Conservation (phyloP, 2,329 filamentous ascomycete genomes). For the Calonectria montana region DNA sequence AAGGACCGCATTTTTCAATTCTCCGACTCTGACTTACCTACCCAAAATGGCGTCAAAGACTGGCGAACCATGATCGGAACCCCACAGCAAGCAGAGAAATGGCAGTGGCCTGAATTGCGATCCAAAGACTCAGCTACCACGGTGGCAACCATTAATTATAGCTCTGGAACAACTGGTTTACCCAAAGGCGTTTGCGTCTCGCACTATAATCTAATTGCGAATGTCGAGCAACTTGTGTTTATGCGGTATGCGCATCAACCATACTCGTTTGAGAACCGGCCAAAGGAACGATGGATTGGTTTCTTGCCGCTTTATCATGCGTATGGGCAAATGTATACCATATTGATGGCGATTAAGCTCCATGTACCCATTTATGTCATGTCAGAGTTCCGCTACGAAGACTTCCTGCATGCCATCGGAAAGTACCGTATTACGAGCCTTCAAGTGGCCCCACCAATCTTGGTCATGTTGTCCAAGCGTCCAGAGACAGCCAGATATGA, state of each 20-base stretch:
- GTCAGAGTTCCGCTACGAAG: slow-evolving; percentile 64
- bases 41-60: slow-evolving; percentile 50
- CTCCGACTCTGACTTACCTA: slow-evolving; percentile 51
- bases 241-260: slow-evolving; percentile 54
- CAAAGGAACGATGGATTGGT: slow-evolving; percentile 62
- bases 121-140: slow-evolving; percentile 48
- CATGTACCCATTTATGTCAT: slow-evolving; percentile 66
- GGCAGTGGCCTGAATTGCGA: slow-evolving; percentile 55
- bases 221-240: slow-evolving; percentile 61
- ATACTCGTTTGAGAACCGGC: slow-evolving; percentile 48
- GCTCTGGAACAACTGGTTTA: slow-evolving; percentile 62
- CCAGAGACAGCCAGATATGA: slow-evolving; percentile 63
- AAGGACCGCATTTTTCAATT: slow-evolving; percentile 59
- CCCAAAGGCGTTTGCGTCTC: slow-evolving; percentile 64
- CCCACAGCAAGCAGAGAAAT: slow-evolving; percentile 45
- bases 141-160: slow-evolving; percentile 61
- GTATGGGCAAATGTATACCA: slow-evolving; percentile 65
- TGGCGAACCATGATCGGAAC: slow-evolving; percentile 55
- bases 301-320: slow-evolving; percentile 77
- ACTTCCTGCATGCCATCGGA: slow-evolving; percentile 63
- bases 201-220: slow-evolving; percentile 61
- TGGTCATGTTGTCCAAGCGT: slow-evolving; percentile 70
- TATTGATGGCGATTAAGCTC: slow-evolving; percentile 57
- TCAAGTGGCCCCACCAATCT: slow-evolving; percentile 66
- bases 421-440: slow-evolving; percentile 65